A percentile compares a stretch with the other conserved stretches of the same genome.
Evolutionary conservation across 257 asterid species (phyloP).

Genomic region (Phtheirospermum japonicum): DNA sequence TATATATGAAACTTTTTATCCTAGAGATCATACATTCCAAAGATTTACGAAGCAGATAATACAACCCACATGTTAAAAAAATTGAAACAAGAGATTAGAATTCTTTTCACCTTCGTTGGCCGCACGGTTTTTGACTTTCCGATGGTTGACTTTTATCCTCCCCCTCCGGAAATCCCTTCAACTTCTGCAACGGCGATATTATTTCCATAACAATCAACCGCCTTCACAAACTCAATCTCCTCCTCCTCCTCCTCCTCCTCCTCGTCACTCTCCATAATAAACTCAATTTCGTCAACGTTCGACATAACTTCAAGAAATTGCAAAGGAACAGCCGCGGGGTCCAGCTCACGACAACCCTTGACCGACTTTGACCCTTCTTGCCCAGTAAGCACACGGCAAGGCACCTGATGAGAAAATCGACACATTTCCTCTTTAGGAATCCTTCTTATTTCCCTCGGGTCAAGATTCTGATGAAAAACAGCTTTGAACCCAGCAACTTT

Average conservation of each 20-base stretch:
- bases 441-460: conserved; percentile 46
- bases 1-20: conserved; percentile 8
- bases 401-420: conserved; percentile 73
- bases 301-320: conserved; percentile 53
- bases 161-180: conserved; percentile 35
- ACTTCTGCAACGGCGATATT: conserved; percentile 18
- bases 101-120: background rate
- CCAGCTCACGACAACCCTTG: conserved; percentile 60
- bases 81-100: conserved; percentile 3
- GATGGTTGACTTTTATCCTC: background rate
- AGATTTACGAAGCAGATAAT: background rate
- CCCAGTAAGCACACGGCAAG: conserved; percentile 52
- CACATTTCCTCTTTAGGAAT: conserved; percentile 61
- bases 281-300: conserved; percentile 35
- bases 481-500: conserved; percentile 65
- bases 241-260: conserved; percentile 19
- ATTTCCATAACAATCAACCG: conserved; percentile 28
- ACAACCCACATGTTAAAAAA: conserved; percentile 1
- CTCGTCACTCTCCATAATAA: conserved; percentile 31
- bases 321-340: conserved; percentile 61
- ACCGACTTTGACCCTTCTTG: conserved; percentile 39
- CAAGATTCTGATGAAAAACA: conserved; percentile 55
- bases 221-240: conserved; percentile 34
- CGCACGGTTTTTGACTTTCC: background rate
- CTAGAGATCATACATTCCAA: conserved; percentile 15